Evolutionary conservation across 345 rosid genomes (phyloP).

Genomic region (Eucalyptus pauciflora): DNA sequence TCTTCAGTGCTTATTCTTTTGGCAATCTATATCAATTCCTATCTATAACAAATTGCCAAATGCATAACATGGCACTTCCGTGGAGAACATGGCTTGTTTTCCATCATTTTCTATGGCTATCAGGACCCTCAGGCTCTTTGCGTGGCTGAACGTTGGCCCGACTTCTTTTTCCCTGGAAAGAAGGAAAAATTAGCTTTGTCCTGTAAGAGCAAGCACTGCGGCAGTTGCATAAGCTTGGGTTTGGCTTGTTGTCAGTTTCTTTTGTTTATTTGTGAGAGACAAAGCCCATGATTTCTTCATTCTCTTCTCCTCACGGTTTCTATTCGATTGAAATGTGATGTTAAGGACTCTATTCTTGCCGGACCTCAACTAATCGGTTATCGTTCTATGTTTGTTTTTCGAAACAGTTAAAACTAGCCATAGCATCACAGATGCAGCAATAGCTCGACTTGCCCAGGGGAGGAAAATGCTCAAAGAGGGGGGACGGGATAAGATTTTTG

Average conservation of each 20-base stretch:
- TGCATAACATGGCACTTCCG: too few species aligned
- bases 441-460: background rate
- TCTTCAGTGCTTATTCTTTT: too few species aligned
- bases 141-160: too few species aligned
- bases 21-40: too few species aligned
- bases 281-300: background rate
- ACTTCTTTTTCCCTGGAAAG: background rate
- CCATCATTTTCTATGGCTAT: too few species aligned
- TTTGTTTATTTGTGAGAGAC: background rate
- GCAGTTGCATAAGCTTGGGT: background rate
- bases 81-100: too few species aligned
- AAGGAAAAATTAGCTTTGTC: background rate
- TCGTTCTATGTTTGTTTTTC: background rate
- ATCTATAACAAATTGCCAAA: too few species aligned
- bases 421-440: background rate
- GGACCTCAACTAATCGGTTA: background rate
- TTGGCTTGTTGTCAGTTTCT: background rate
- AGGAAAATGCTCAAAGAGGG: background rate
- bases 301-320: background rate
- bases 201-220: background rate
- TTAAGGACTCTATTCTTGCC: background rate
- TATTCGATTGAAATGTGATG: background rate
- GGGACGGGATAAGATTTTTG: background rate
- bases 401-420: background rate
- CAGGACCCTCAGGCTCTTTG: too few species aligned